These are phyloP conservation scores for Phaeomoniella chlamydospora DNA, from an alignment of 2,329 filamentous ascomycete species.

Conservation along the genomic window DNA sequence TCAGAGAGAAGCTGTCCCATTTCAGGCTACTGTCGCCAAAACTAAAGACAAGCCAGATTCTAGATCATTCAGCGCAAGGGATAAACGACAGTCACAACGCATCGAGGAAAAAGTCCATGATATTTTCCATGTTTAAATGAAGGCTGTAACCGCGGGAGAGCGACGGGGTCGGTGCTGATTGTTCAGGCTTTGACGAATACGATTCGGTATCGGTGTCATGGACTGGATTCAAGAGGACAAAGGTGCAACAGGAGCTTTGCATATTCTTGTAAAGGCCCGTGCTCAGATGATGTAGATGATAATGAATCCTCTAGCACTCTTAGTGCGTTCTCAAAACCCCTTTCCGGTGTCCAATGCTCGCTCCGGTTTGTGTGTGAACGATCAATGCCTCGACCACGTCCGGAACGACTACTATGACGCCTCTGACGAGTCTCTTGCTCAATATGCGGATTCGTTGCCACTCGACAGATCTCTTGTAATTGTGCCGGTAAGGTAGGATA, in stretches of 20 bases:
- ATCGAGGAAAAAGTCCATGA: neutral
- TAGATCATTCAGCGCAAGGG: neutral
- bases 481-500: slow-evolving; percentile 23
- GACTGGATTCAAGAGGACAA: too few relatives aligned
- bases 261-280: too few relatives aligned
- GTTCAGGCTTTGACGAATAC: too few relatives aligned
- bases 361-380: slow-evolving; percentile 15
- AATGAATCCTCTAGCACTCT: slow-evolving; percentile 35
- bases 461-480: slow-evolving; percentile 26
- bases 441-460: neutral
- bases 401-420: slow-evolving; percentile 3
- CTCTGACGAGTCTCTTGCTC: slow-evolving; percentile 1
- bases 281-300: neutral
- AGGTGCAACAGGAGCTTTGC: too few relatives aligned
- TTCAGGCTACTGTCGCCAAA: neutral
- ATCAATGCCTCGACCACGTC: slow-evolving; percentile 1
- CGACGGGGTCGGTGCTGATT: too few relatives aligned
- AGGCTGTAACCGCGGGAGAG: too few relatives aligned
- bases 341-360: slow-evolving; percentile 39
- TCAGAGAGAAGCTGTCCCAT: neutral
- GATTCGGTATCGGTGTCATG: too few relatives aligned
- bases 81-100: neutral
- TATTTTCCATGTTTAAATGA: too few relatives aligned
- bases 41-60: neutral
- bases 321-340: slow-evolving; percentile 42